Evolutionary conservation across 2,329 filamentous ascomycete species (phyloP), one percentile per base, ranked within the genome.

Genomic region (Huntiella bhutanensis): DNA sequence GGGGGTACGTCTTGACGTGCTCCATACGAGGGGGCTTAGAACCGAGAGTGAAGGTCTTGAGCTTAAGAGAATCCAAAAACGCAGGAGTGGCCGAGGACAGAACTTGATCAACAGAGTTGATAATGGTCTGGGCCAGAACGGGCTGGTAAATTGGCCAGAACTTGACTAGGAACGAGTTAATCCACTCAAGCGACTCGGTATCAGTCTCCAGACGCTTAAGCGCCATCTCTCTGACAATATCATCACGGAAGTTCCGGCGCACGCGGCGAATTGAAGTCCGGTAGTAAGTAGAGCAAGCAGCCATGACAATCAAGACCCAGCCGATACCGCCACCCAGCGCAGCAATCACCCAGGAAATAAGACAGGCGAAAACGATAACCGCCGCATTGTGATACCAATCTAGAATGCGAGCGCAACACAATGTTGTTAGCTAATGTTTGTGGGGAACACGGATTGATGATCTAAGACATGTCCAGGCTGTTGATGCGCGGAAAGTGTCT

Each of bases 71-170:
- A 61, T 98, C 91, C 46, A 98, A 69, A 56, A 98, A 96, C 0
- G 81, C 75, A 0, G 91, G 91, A 0, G 87, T 96, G 2, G 87
- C 79, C 0, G 83, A 87, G 58, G 87, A 95, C 48, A 98, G 69
- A 43, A 98, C 86, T 65, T 96, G 91, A 57, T 98, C 91, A 41
- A 96, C 91, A 0, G 87, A 86, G 60, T 79, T 85, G 62, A 96
- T 82, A 55, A 98, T 82, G 16, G 85, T 92, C 54, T 91, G 77
- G 51, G 86, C 88, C 10, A 98, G 73, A 7, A 96, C 84, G 1
- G 91, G 91, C 47, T 91, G 85, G 60, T 94, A 96, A 57, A 98
- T 98, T 51, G 91, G 91, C 91, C 91, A 98, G 66, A 98, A 98
- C 61, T 98, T 98, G 64, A 92, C 77, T 55, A 98, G 61, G 65